Conservation (phyloP, 2,329 filamentous ascomycete genomes). For the Venturia aucupariae region DNA sequence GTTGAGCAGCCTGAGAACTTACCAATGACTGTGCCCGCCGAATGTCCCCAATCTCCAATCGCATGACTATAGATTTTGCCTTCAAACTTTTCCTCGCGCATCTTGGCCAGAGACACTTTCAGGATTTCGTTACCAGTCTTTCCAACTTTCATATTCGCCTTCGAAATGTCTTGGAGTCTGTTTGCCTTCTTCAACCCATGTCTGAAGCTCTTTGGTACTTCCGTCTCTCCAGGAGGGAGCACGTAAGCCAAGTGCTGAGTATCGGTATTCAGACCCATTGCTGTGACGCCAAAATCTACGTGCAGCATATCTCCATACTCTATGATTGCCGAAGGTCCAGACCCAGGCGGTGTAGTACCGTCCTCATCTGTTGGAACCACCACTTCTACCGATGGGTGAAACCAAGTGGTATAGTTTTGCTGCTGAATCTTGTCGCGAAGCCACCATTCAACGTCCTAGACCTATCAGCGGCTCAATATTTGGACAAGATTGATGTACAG, state of each 20-base stretch:
- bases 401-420: slow-evolving; percentile 2
- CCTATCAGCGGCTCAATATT: background rate
- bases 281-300: slow-evolving; percentile 1
- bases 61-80: background rate
- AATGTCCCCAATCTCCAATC: slow-evolving; percentile 1
- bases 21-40: background rate
- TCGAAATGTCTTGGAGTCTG: background rate
- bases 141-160: background rate
- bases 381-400: background rate
- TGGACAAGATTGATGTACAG: background rate
- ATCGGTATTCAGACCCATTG: background rate
- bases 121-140: background rate
- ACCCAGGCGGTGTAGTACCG: background rate
- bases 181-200: background rate
- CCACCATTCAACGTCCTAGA: slow-evolving; percentile 1
- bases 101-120: background rate
- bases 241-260: background rate
- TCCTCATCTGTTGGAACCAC: background rate
- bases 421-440: slow-evolving; percentile 1
- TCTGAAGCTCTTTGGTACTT: background rate
- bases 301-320: background rate
- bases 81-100: background rate
- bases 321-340: background rate
- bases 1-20: background rate
- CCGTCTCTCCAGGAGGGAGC: background rate